Evolutionary conservation across 2,329 filamentous ascomycete species (phyloP), one percentile per base, ranked within the genome.

Genomic region (Alternaria angustiovoidea): DNA sequence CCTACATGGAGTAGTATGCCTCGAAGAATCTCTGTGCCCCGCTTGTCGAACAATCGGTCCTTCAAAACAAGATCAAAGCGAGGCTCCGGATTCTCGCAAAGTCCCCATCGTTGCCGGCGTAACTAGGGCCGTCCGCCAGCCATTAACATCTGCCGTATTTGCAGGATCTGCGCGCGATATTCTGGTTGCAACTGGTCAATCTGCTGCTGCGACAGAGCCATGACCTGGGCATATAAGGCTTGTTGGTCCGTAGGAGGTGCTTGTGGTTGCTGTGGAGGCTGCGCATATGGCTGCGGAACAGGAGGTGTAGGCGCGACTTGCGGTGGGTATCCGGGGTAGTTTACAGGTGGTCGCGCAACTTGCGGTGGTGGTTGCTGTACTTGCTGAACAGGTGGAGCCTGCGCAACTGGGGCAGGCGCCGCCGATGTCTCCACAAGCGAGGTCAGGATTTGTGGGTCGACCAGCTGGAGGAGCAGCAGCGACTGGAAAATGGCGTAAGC

Each of bases 401-500:
- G 75, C 9, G 74, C 72, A 18, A 71, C 71, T 42, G 74, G 75
- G 18, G 70, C 65, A 12, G 74, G 72, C 38, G 69, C 70, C 7
- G 71, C 63, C 26, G 68, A 66, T 46, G 80, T 77, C 73, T 96
- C 91, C 54, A 97, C 86, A 30, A 98, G 92, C 5, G 91, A 89
- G 64, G 90, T 87, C 55, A 98, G 89, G 3, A 93, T 89, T 70
- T 89, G 89, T 14, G 92, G 91, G 59, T 95, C 94, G 57, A 98
- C 93, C 9, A 98, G 88, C 46, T 93, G 93, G 87, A 98, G 95
- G 38, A 97, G 87, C 2, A 98, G 87, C 9, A 98, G 86, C 24
- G 94, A 91, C 80, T 98, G 94, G 81, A 98, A 98, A 67, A 98
- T 91, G 59, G 95, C 95, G 73, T 96, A 98, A 5, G 92, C 89